Base-by-base conservation (phyloP, 305 asterid species). In the Stenogyne calaminthoides region DNA sequence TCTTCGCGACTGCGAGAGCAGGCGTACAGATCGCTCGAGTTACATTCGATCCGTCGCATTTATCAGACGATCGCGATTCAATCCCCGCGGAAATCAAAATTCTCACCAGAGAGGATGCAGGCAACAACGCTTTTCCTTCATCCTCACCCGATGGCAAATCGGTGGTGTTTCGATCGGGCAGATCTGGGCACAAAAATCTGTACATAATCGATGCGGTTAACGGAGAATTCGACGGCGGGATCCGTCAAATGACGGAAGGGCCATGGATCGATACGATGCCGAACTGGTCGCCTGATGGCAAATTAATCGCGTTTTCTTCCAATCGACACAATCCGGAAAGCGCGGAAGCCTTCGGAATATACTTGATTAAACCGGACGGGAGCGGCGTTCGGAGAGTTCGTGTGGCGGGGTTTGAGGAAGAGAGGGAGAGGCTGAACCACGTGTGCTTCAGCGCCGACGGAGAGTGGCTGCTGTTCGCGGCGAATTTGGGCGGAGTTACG, bases 251-350 rank as follows among this genome's bases (percentile, higher is more conserved):
- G 74, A 93, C 97, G 0, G 74, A 88, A 0, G 98, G 98, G 4
- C 80, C 88, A 11, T 91, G 96, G 96, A 91, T 86, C 9, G 98
- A 93, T 44, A 94, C 98, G 4, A 91, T 94, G 97, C 97, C 97
- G 6, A 84, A 86, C 81, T 94, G 98, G 97, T 88, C 97, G 5
- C 93, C 97, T 0, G 90, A 89, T 20, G 97, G 97, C 66, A 71
- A 87, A 11, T n/a, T 81, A 16, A 91, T 94, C 40, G 97, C 95
- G 0, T 91, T 94, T 74, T 94, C 98, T 5, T 94, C 98, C 0
- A 94, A 86, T 64, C 80, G 95, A 59, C 96, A 91, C 68, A 79
- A 76, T 11, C 88, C 89, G 0, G 83, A 78, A 3, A 74, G 82
- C n/a, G 64, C 27, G 27, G 82, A 34, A 0, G 76, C 73, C 9